Base-by-base conservation (phyloP, 768 basidiomycete species). In the Mrakia gelida region DNA sequence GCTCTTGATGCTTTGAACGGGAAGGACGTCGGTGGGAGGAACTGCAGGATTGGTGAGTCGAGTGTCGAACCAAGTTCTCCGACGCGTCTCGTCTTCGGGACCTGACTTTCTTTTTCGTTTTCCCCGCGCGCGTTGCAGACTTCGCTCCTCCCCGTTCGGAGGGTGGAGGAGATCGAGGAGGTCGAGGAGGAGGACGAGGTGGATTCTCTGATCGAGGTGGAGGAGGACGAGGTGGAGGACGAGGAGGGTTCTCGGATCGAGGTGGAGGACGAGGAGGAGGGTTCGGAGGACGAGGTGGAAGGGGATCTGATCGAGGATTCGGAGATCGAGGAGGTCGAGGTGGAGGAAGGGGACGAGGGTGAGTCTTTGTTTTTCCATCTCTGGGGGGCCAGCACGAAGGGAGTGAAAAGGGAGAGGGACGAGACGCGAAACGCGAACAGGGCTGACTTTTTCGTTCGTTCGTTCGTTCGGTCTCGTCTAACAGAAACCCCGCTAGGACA, bases 21-120 rank as follows among this genome's bases (percentile, higher is more conserved):
- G 41, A 85, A 86, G 76, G 92, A 95, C 77, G 87, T 97, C 67
- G 92, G 90, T 45, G 96, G 96, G 8, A 89, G 97, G 72, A 81
- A 85, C 32, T 86, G 96, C 80, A 88, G 96, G 75, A 85, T 98
- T 65, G 95, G 97, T 85, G 84, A 67, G 65, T 65, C 13, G 15
- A 63, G 62, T 30, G 32, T 32, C 38, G 61, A 28, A 30, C 10
- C 34, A 21, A 34, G 38, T 3, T 38, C 38, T 38, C 30, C 11
- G 63, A 65, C 30, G 34, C 59, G 26, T 34, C 65, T 30, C 21
- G 32, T 38, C 8, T 38, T 67, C 32, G 28, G n/a, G n/a, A n/a
- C n/a, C 63, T 65, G 63, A 45, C 59, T 62, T 18, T 26, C 26
- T 62, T 38, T 45, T 45, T 45, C 49, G 15, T 52, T 52, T 7